Conservation (phyloP, 2,329 filamentous ascomycete species). For the Phyllosticta citrichinensis region DNA sequence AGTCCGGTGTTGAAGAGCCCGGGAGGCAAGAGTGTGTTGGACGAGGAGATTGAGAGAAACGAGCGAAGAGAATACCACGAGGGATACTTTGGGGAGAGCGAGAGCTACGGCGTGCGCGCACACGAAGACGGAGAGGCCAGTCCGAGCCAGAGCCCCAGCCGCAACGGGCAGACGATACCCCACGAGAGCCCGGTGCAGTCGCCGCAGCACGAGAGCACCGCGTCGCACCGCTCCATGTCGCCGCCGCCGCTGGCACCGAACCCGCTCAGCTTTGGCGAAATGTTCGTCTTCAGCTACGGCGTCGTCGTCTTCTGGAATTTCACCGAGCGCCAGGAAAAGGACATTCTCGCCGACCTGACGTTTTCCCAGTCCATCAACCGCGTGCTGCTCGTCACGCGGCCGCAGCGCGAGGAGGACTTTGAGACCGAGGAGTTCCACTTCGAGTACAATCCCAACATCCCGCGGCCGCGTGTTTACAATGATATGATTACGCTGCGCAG, state of each 20-base stretch:
- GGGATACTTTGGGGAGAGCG: slow-evolving; percentile 75
- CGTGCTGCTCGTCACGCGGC: slow-evolving; percentile 62
- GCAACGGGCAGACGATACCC: slow-evolving; percentile 8
- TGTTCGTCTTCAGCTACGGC: slow-evolving; percentile 95
- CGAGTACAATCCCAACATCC: slow-evolving; percentile 80
- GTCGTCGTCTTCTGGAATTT: slow-evolving; percentile 99
- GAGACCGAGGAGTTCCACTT: slow-evolving; percentile 99
- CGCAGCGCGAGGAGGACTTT: slow-evolving; percentile 79
- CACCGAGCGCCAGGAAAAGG: slow-evolving; percentile 89
- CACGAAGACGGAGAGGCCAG: slow-evolving; percentile 20
- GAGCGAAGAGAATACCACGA: slow-evolving; percentile 83
- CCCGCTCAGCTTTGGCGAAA: slow-evolving; percentile 75
- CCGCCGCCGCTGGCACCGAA: slow-evolving; percentile 53
- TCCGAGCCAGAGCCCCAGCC: slow-evolving; percentile 16
- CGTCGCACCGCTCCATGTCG: slow-evolving; percentile 8
- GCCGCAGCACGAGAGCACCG: neutral
- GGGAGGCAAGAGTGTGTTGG: slow-evolving; percentile 82
- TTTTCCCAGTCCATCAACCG: slow-evolving; percentile 65
- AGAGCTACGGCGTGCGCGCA: slow-evolving; percentile 39
- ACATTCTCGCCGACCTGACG: slow-evolving; percentile 86
- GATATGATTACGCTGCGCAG: slow-evolving; percentile 97
- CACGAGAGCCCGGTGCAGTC: slow-evolving; percentile 2
- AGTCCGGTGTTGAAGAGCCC: slow-evolving; percentile 87
- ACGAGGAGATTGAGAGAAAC: slow-evolving; percentile 92
- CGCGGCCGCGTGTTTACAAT: slow-evolving; percentile 87